A percentile compares a stretch with the other conserved stretches of the same genome.
Conservation (phyloP, 169 alveolate genomes). For the Amoebophrya sp. region DNA sequence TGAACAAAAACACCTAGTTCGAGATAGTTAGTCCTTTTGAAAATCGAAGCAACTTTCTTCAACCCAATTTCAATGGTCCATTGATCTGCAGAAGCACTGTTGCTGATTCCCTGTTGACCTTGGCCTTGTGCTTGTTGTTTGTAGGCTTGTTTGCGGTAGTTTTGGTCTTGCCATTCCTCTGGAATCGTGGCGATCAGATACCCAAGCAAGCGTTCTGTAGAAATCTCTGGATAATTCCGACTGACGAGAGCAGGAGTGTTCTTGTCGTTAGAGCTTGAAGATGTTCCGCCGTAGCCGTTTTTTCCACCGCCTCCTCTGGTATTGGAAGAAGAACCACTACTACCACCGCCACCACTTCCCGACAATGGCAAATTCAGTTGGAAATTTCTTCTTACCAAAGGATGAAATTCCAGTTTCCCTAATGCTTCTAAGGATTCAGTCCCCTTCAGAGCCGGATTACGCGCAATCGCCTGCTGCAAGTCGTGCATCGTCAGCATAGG, state of each 20-base stretch:
- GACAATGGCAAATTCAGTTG: not conserved
- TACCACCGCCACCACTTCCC: not conserved
- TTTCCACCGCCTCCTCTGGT: too few species aligned
- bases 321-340: too few species aligned
- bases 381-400: not conserved
- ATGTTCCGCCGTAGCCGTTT: not conserved
- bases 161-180: not conserved
- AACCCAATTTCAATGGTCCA: slow-evolving; percentile 7
- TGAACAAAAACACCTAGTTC: not conserved
- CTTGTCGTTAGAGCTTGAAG: not conserved
- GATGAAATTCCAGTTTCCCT: not conserved
- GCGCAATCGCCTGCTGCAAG: not conserved
- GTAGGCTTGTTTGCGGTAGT: not conserved
- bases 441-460: not conserved
- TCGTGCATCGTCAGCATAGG: not conserved
- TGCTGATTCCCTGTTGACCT: too few species aligned
- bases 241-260: not conserved
- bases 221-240: not conserved
- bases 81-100: too few species aligned
- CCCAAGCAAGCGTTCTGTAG: not conserved
- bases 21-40: not conserved
- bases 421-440: not conserved
- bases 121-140: too few species aligned
- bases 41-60: not conserved
- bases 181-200: not conserved